These are phyloP conservation scores for Aspergillus neoniger DNA, from an alignment of 2,329 filamentous ascomycete species.

Conservation along the genomic window DNA sequence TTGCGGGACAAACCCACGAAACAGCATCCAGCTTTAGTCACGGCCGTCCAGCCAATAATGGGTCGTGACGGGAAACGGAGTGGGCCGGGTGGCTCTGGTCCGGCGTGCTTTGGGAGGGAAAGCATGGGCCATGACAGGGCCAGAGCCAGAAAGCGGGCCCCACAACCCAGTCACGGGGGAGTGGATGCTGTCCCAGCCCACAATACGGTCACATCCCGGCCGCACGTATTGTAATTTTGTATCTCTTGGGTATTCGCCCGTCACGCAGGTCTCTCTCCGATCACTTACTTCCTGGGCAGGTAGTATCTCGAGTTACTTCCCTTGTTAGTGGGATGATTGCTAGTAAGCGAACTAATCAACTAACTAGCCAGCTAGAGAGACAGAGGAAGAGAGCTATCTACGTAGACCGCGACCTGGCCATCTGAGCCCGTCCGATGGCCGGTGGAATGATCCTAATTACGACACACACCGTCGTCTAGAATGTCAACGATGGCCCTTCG, in stretches of 20 bases:
- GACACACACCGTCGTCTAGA: not conserved
- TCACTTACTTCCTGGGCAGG: not conserved
- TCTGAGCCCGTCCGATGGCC: no score
- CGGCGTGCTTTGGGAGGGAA: constrained; percentile 5
- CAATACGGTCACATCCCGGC: constrained; percentile 9
- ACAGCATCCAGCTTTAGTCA: constrained; percentile 15
- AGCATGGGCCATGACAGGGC: constrained; percentile 28
- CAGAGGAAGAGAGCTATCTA: no score
- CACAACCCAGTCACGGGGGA: constrained; percentile 18
- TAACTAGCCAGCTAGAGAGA: not conserved
- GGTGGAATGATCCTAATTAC: no score
- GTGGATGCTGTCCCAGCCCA: constrained; percentile 5
- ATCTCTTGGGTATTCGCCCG: not conserved
- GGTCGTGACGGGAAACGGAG: not conserved
- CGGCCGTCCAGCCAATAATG: not conserved
- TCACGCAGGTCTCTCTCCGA: not conserved
- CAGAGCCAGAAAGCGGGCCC: constrained; percentile 18
- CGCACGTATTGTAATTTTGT: constrained; percentile 10
- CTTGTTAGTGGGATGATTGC: not conserved
- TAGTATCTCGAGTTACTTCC: not conserved
- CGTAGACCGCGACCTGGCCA: no score
- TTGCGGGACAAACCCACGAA: constrained; percentile 26
- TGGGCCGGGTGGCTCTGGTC: constrained; percentile 12
- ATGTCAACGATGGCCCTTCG: not conserved
- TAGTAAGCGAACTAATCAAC: not conserved